Evolutionary conservation across 2,329 filamentous ascomycete species (phyloP), one percentile per base, ranked within the genome.

Genomic region (Stagonosporopsis rhizophila): DNA sequence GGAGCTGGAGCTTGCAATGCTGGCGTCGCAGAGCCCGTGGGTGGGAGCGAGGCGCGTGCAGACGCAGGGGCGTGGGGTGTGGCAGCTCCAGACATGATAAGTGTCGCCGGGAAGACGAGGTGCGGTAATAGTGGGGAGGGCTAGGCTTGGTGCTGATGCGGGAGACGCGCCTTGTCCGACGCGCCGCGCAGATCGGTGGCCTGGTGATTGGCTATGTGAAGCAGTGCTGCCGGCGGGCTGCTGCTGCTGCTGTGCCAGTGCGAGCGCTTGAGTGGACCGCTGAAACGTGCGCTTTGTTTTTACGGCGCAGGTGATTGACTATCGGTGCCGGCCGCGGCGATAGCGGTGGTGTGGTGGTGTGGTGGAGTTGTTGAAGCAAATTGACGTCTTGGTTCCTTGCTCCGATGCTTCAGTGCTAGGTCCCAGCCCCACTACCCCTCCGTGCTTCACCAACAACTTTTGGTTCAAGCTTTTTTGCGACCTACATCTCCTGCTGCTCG

Each of bases 51-150:
- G 41, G 73, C 65, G n/a, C 65, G 62, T 25, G 67, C 67, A 34
- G 73, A 75, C 39, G 64, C 50, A 38, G 71, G 56, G 23, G 67
- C 69, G 60, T 69, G 69, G 58, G 73, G 72, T 42, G 73, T 74
- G 22, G 70, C 63, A 25, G 71, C 67, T 39, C 45, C 66, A 27
- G 73, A 75, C 73, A 75, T 75, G 63, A 44, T 64, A 62, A 52
- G 51, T 48, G 23, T 50, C 28, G 45, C 38, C 42, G 34, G 45
- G 49, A 48, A 32, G 50, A 48, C 19, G 46, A 51, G 22, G 39
- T 44, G 45, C 20, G 41, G 40, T 17, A 52, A 48, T 39, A 35
- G 48, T 52, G 47, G 39, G 44, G 49, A 42, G 51, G 52, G 58
- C 52, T 58, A 50, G 58, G 38, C 58, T 59, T 64, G 63, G 56